A percentile compares a stretch with the other conserved stretches of the same genome.
Evolutionary conservation across 1,284 basidiomycete species (phyloP).

Genomic region (Microbotryum scabiosae): DNA sequence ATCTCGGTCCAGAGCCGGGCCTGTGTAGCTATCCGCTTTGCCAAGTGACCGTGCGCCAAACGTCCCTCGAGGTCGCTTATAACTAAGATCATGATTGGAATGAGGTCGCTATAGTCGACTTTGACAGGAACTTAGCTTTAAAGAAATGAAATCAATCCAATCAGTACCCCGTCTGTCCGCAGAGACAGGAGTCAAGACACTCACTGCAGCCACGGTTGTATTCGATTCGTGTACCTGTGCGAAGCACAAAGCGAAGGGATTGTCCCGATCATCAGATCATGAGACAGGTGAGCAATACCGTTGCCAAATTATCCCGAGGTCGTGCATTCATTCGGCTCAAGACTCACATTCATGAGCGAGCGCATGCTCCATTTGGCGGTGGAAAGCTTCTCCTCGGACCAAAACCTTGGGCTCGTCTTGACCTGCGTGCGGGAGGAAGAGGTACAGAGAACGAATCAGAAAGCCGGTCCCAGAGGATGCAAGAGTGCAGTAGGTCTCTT

Average conservation of each 20-base stretch:
- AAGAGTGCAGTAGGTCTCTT: no score
- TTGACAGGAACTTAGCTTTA: slow-evolving; percentile 39
- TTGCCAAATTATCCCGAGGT: no score
- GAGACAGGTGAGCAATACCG: no score
- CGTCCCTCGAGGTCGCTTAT: slow-evolving; percentile 39
- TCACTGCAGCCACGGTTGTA: slow-evolving; percentile 33
- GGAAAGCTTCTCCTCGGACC: slow-evolving; percentile 23
- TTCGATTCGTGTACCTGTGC: slow-evolving; percentile 15
- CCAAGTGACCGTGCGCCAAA: slow-evolving; percentile 26
- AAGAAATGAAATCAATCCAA: no score
- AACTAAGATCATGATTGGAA: slow-evolving; percentile 54
- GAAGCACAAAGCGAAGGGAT: background rate
- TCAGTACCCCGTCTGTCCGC: background rate
- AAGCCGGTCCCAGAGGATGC: no score
- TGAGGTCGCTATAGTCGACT: slow-evolving; percentile 44
- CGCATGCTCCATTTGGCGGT: slow-evolving; percentile 6
- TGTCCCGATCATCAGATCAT: background rate
- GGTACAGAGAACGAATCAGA: no score
- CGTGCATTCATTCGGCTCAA: no score
- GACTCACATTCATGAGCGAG: slow-evolving; percentile 12
- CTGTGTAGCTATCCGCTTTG: slow-evolving; percentile 27
- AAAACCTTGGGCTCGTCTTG: slow-evolving; percentile 22
- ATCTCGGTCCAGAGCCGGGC: slow-evolving; percentile 30
- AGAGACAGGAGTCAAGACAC: slow-evolving; percentile 26
- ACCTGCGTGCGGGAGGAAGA: no score